phyloP scores from a whole-genome alignment of 495 filamentous ascomycete species.

The Polyplosphaeria fusca region DNA sequence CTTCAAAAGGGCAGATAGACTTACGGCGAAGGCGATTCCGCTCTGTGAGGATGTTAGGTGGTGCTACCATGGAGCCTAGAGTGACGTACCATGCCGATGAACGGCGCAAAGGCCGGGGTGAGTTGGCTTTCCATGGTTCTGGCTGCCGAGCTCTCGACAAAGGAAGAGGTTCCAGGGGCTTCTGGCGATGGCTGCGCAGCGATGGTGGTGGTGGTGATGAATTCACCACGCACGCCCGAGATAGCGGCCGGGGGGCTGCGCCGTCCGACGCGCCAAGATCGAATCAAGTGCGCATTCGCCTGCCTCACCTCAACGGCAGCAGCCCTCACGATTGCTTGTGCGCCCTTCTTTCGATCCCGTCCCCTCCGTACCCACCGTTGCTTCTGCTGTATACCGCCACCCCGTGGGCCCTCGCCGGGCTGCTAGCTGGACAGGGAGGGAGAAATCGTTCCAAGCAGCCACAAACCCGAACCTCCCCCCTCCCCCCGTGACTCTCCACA shows the following conservation, averaged over 20 bases:
- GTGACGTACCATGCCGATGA: constrained; percentile 87
- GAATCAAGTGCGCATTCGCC: no score
- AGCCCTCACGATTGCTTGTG: background rate
- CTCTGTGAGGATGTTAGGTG: constrained; percentile 51
- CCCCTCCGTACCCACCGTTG: background rate
- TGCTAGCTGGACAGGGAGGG: constrained; percentile 7
- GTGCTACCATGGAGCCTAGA: constrained; percentile 18
- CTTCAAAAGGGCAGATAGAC: constrained; percentile 40
- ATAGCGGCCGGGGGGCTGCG: background rate
- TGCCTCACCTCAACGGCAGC: background rate
- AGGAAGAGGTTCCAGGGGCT: background rate
- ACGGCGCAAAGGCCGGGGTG: constrained; percentile 88
- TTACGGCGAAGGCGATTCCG: constrained; percentile 89
- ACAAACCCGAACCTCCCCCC: background rate
- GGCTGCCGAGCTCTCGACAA: no score
- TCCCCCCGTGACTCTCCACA: background rate
- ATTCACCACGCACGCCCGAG: background rate
- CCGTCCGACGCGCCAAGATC: background rate
- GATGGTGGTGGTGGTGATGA: constrained; percentile 2
- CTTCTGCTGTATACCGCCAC: background rate
- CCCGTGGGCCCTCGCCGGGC: constrained; percentile 20
- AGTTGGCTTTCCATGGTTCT: constrained; percentile 66
- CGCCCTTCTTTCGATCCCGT: background rate
- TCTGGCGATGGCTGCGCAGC: no score
- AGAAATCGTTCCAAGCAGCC: constrained; percentile 7